phyloP scores from a whole-genome alignment of 1,284 basidiomycete genomes.

The Ustilago bromivora region DNA sequence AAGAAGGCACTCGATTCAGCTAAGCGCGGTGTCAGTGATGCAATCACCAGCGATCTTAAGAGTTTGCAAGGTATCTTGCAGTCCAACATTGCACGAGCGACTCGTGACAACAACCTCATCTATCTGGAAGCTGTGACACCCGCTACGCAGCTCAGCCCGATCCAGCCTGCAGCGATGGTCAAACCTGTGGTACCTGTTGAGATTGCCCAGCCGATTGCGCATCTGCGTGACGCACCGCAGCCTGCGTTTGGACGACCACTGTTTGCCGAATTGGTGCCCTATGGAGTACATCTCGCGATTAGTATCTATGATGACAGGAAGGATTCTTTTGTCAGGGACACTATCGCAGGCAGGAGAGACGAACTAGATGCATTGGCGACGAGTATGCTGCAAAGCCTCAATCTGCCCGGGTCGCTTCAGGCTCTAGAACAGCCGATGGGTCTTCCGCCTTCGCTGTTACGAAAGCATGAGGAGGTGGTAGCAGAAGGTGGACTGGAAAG shows the following conservation, averaged over 20 bases:
- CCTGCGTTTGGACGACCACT: constrained; percentile 72
- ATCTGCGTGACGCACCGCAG: constrained; percentile 51
- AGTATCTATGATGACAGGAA: constrained; percentile 90
- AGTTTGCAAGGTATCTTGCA: constrained; percentile 78
- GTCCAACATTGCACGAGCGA: constrained; percentile 75
- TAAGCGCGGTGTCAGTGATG: constrained; percentile 75
- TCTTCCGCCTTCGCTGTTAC: constrained; percentile 86
- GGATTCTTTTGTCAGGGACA: constrained; percentile 79
- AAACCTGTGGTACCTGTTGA: constrained; percentile 76
- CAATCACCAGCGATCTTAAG: constrained; percentile 70
- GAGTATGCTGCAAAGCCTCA: constrained; percentile 80
- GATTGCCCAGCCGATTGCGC: constrained; percentile 70
- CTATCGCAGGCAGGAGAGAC: constrained; percentile 76
- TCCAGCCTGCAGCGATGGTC: constrained; percentile 80
- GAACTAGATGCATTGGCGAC: constrained; percentile 75
- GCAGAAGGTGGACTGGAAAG: constrained; percentile 80
- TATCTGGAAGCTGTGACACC: constrained; percentile 90
- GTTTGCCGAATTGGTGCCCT: constrained; percentile 83
- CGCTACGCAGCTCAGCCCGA: constrained; percentile 77
- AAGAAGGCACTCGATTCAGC: constrained; percentile 82
- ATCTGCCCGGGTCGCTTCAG: constrained; percentile 87
- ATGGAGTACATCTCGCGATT: constrained; percentile 89
- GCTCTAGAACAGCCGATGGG: constrained; percentile 87
- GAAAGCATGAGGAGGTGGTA: constrained; percentile 87
- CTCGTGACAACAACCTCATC: constrained; percentile 92